Evolutionary conservation across 208 protist genomes (phyloP).

Genomic region (Leishmania tropica): DNA sequence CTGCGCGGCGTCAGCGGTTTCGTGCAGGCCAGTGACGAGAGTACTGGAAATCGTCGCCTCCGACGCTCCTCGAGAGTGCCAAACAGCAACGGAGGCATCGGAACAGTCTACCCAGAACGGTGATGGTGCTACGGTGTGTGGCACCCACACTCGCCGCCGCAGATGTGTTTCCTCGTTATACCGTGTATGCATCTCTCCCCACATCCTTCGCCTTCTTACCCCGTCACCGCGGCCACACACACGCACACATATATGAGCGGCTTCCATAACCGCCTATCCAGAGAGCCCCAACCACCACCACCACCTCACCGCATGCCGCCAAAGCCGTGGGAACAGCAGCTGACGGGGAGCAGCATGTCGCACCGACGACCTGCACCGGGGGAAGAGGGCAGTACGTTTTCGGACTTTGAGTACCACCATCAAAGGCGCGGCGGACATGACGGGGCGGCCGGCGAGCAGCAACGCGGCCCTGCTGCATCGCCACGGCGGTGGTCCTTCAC

Average conservation of each 20-base stretch:
- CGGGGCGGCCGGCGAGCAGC: not conserved
- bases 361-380: constrained; percentile 5
- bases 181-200: not conserved
- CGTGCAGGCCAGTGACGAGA: not conserved
- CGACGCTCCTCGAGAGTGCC: not conserved
- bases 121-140: not conserved
- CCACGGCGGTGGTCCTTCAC: constrained; percentile 72
- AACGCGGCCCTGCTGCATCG: not conserved
- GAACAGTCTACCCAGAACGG: not conserved
- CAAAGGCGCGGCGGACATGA: constrained; percentile 19
- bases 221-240: not conserved
- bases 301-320: constrained; percentile 26
- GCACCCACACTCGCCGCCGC: not conserved
- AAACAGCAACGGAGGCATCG: not conserved
- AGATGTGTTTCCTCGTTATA: not conserved
- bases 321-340: constrained; percentile 34
- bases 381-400: constrained; percentile 23
- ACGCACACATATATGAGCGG: not conserved
- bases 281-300: not conserved
- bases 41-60: not conserved
- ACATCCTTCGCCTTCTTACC: not conserved
- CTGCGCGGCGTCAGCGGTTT: not conserved
- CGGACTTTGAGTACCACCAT: constrained; percentile 32
- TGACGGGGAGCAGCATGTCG: constrained; percentile 8
- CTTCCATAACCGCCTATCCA: not conserved